phyloP scores from a whole-genome alignment of 805 yeast genomes.

The Lachancea sp. region DNA sequence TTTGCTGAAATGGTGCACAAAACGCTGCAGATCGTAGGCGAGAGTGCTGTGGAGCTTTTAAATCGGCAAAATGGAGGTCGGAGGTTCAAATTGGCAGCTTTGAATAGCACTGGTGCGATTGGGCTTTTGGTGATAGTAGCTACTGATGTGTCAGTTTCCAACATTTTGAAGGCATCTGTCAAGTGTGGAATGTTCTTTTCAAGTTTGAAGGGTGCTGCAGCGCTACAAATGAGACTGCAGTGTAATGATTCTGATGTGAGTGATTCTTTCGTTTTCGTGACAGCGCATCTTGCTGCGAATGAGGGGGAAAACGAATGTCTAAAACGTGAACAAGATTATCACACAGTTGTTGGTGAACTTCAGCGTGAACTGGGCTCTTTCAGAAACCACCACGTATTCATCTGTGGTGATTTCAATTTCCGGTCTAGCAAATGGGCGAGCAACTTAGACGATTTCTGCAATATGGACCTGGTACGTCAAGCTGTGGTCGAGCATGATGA shows the following conservation, averaged over 20 bases:
- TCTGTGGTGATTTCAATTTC: conserved; percentile 85
- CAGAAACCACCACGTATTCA: conserved; percentile 60
- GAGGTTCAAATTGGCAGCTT: conserved; percentile 38
- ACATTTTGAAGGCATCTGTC: conserved; percentile 29
- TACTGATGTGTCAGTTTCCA: conserved; percentile 33
- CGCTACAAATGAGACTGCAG: conserved; percentile 40
- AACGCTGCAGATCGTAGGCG: conserved; percentile 34
- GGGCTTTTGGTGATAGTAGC: conserved; percentile 45
- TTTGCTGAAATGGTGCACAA: conserved; percentile 34
- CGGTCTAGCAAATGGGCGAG: conserved; percentile 39
- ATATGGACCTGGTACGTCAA: conserved; percentile 9
- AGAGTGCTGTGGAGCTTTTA: conserved; percentile 34
- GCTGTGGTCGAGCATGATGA: conserved; percentile 34
- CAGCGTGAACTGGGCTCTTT: conserved; percentile 35
- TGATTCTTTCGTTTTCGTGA: conserved; percentile 50
- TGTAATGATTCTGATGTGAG: conserved; percentile 21
- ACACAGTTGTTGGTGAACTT: conserved; percentile 44
- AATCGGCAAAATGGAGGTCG: conserved; percentile 30
- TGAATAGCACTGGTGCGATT: conserved; percentile 49
- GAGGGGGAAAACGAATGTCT: conserved; percentile 51
- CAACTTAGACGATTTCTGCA: conserved; percentile 13
- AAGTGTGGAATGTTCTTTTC: conserved; percentile 56
- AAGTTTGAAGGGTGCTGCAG: conserved; percentile 70
- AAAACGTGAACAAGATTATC: conserved; percentile 49
- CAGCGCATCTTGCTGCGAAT: conserved; percentile 70